Percentiles rank a stretch among this genome's conserved stretches.
These are phyloP conservation scores for Bocquillonia castaneifolia DNA, from an alignment of 441 rosid species.

Conservation along the genomic window DNA sequence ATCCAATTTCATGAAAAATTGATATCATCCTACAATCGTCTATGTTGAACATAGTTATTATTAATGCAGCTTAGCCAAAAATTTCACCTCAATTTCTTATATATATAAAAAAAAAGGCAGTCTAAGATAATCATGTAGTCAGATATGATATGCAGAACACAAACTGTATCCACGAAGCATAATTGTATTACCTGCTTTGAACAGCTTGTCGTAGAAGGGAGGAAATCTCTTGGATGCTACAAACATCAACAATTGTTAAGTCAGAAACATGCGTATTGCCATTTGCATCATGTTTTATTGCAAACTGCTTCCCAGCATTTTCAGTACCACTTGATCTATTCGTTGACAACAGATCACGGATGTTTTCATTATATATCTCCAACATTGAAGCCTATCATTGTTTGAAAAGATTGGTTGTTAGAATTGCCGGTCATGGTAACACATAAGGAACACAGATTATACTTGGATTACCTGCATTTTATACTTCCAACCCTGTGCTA, in stretches of 20 bases:
- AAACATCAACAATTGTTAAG: conserved; percentile 77
- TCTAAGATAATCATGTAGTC: not conserved
- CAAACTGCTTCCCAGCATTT: conserved; percentile 69
- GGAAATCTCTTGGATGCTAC: conserved; percentile 69
- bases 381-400: conserved; percentile 76
- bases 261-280: conserved; percentile 79
- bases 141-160: no score
- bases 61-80: not conserved
- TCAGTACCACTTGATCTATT: conserved; percentile 44
- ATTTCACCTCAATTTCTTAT: not conserved
- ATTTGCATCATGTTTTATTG: conserved; percentile 75
- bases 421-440: not conserved
- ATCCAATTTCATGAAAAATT: not conserved
- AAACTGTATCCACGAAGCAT: no score
- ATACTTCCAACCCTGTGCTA: conserved; percentile 86
- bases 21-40: not conserved
- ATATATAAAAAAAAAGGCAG: not conserved
- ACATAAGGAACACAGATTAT: not conserved
- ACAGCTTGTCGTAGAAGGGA: conserved; percentile 78
- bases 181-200: conserved; percentile 67
- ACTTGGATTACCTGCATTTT: conserved; percentile 68
- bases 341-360: conserved; percentile 69
- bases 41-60: not conserved
- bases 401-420: conserved; percentile 9
- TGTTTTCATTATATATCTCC: conserved; percentile 91